phyloP scores from a whole-genome alignment of 208 protist genomes.

The Endotrypanum monterogeii region DNA sequence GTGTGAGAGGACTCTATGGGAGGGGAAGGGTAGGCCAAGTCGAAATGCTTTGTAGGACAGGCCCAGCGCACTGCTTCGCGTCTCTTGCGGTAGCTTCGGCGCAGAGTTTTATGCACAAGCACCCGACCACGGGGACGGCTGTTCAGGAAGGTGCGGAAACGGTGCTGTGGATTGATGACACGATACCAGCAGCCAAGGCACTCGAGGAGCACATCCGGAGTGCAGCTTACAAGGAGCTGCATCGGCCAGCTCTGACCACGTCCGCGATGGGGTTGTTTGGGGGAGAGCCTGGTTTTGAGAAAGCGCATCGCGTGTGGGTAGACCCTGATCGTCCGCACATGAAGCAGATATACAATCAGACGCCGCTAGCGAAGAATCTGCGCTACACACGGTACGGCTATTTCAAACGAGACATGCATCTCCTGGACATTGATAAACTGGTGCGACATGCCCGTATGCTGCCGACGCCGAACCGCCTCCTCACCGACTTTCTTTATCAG shows the following conservation, averaged over 20 bases:
- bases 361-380: conserved; percentile 82
- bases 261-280: conserved; percentile 88
- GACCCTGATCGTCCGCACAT: conserved; percentile 91
- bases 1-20: neutral
- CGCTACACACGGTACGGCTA: conserved; percentile 92
- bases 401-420: conserved; percentile 91
- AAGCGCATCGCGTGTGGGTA: conserved; percentile 89
- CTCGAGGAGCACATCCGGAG: conserved; percentile 58
- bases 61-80: conserved; percentile 33
- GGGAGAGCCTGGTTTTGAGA: conserved; percentile 91
- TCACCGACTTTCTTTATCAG: conserved; percentile 92
- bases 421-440: conserved; percentile 92
- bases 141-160: neutral
- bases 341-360: conserved; percentile 90
- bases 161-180: conserved; percentile 83
- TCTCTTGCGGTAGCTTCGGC: conserved; percentile 36
- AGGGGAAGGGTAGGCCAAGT: conserved; percentile 8
- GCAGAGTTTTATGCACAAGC: conserved; percentile 27
- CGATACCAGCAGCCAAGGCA: conserved; percentile 35
- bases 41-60: conserved; percentile 41
- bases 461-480: conserved; percentile 78
- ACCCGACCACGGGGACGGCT: neutral
- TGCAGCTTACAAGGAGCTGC: conserved; percentile 83
- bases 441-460: conserved; percentile 89
- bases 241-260: conserved; percentile 79